These are phyloP conservation scores for Leptosphaerulina australis DNA, from an alignment of 2,329 filamentous ascomycete species.

Conservation along the genomic window DNA sequence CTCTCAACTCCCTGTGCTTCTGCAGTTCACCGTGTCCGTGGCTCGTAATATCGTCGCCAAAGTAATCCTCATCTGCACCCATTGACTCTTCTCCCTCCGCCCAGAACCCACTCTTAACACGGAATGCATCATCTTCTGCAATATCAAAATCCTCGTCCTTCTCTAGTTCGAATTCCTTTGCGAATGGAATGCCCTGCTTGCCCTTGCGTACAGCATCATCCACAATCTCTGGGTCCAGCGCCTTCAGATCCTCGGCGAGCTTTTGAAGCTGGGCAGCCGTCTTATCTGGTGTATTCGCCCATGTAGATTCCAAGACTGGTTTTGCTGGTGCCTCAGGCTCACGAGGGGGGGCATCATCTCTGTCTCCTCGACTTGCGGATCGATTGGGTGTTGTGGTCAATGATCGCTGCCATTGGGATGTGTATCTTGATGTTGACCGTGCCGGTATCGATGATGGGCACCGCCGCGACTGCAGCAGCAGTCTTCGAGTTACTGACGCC, in stretches of 20 bases:
- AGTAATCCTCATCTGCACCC: constrained; percentile 65
- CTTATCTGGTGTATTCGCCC: constrained; percentile 16
- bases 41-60: constrained; percentile 82
- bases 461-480: constrained; percentile 40
- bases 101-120: constrained; percentile 41
- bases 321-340: constrained; percentile 15
- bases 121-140: constrained; percentile 23
- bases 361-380: constrained; percentile 24
- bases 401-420: constrained; percentile 42
- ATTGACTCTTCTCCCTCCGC: constrained; percentile 55
- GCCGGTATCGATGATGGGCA: constrained; percentile 34
- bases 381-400: constrained; percentile 37
- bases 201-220: constrained; percentile 36
- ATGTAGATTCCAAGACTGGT: constrained; percentile 12
- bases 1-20: constrained; percentile 82
- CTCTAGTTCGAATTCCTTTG: constrained; percentile 24
- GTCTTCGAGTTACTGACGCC: constrained; percentile 44
- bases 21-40: constrained; percentile 87
- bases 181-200: constrained; percentile 27
- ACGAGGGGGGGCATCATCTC: constrained; percentile 22
- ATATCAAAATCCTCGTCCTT: constrained; percentile 37
- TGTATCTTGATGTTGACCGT: constrained; percentile 23
- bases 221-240: constrained; percentile 29
- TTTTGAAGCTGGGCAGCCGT: constrained; percentile 29
- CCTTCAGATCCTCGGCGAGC: constrained; percentile 33